Percentiles rank a stretch among this genome's conserved stretches.
Evolutionary conservation across 2,329 filamentous ascomycete species (phyloP).

Genomic region (Cladobotryum protrusum): DNA sequence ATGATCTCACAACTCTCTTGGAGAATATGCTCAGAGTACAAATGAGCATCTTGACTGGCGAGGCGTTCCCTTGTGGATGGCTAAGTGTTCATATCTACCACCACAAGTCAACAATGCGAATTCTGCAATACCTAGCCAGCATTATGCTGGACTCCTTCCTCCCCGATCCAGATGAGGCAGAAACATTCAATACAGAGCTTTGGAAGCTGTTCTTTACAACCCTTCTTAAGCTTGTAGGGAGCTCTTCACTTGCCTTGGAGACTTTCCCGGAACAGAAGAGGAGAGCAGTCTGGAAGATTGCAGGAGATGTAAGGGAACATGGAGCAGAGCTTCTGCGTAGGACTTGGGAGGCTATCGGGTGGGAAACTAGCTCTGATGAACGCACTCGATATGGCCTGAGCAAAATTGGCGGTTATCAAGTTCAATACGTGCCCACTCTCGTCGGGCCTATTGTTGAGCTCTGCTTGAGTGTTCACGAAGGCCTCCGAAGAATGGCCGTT

Average conservation of each 20-base stretch:
- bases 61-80: slow-evolving; percentile 86
- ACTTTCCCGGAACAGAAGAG: slow-evolving; percentile 97
- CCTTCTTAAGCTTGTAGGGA: slow-evolving; percentile 81
- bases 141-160: slow-evolving; percentile 79
- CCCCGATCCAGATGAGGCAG: slow-evolving; percentile 84
- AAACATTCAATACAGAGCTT: slow-evolving; percentile 84
- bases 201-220: slow-evolving; percentile 94
- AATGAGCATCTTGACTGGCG: slow-evolving; percentile 80
- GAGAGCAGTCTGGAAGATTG: slow-evolving; percentile 96
- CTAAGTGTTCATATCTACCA: slow-evolving; percentile 90
- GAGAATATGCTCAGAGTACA: slow-evolving; percentile 77
- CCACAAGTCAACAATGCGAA: slow-evolving; percentile 82
- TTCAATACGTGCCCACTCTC: slow-evolving; percentile 91
- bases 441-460: slow-evolving; percentile 89
- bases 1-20: slow-evolving; percentile 68
- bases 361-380: slow-evolving; percentile 83
- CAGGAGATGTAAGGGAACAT: slow-evolving; percentile 87
- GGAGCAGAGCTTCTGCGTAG: slow-evolving; percentile 78
- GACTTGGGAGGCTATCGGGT: slow-evolving; percentile 94
- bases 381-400: slow-evolving; percentile 67
- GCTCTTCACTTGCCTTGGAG: slow-evolving; percentile 81
- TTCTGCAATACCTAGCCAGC: slow-evolving; percentile 72
- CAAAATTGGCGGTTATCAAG: slow-evolving; percentile 92
- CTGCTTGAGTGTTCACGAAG: slow-evolving; percentile 91
- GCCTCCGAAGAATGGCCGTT: slow-evolving; percentile 80